These are phyloP conservation scores for Cyberlindnera xylosilytica DNA, from an alignment of 805 yeast species.

Conservation along the genomic window DNA sequence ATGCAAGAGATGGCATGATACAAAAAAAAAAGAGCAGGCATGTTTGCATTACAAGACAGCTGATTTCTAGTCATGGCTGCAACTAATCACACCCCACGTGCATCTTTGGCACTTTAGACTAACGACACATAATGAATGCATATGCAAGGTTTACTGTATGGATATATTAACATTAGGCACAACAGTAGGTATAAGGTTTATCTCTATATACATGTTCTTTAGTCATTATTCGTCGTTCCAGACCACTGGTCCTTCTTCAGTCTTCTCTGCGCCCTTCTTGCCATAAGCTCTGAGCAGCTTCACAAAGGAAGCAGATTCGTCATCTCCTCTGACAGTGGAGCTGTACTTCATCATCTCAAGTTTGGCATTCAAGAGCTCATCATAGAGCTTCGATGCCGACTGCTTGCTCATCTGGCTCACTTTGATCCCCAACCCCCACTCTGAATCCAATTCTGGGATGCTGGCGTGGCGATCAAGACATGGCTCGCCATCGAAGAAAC, in stretches of 20 bases:
- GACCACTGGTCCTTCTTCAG: constrained; percentile 4
- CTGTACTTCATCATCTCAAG: constrained; percentile 25
- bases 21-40: neutral
- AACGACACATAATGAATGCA: no score
- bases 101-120: no score
- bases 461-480: constrained; percentile 22
- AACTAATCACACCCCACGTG: no score
- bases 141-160: no score
- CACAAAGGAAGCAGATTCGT: constrained; percentile 22
- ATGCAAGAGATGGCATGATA: constrained; percentile 10
- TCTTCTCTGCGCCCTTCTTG: constrained; percentile 24
- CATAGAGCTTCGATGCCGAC: constrained; percentile 21
- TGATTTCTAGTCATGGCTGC: no score
- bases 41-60: neutral
- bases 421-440: constrained; percentile 34
- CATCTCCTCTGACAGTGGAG: constrained; percentile 17
- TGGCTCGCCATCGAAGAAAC: constrained; percentile 34
- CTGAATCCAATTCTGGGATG: constrained; percentile 21
- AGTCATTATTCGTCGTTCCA: constrained; percentile 24
- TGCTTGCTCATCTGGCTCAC: constrained; percentile 26
- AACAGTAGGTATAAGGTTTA: no score
- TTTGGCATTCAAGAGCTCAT: constrained; percentile 25
- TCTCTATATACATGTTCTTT: neutral
- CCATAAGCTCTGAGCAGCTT: constrained; percentile 29
- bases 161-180: no score